Evolutionary conservation across 176 grass and related monocot species (phyloP).

Genomic region (Areca catechu): DNA sequence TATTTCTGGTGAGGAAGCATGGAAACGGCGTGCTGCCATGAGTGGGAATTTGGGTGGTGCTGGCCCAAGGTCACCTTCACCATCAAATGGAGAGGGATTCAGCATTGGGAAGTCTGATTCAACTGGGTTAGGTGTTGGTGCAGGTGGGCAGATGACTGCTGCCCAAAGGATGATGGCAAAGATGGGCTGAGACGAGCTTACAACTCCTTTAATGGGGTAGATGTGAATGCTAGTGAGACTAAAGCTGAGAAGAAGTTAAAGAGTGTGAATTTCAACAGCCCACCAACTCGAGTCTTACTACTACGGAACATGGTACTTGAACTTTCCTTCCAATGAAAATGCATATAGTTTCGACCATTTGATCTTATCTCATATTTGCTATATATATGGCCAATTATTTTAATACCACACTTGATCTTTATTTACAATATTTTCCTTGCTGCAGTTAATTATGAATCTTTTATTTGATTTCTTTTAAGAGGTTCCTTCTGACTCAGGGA

Average conservation of each 20-base stretch:
- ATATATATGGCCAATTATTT: too few relatives aligned
- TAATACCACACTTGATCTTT: too few relatives aligned
- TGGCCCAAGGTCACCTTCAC: constrained; percentile 24
- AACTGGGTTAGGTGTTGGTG: constrained; percentile 46
- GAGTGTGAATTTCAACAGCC: constrained; percentile 47
- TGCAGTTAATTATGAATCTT: too few relatives aligned
- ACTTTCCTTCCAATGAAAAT: neutral
- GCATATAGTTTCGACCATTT: neutral
- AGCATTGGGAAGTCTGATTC: constrained; percentile 45
- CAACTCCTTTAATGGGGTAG: too few relatives aligned
- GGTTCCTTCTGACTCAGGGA: too few relatives aligned
- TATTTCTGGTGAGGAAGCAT: constrained; percentile 92
- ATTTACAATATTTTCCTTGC: too few relatives aligned
- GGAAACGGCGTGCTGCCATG: constrained; percentile 79
- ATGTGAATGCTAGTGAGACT: constrained; percentile 61
- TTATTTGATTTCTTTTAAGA: too few relatives aligned
- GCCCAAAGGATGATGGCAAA: constrained; percentile 99
- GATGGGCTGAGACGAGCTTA: constrained; percentile 84
- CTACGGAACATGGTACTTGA: constrained; percentile 73
- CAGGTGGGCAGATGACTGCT: constrained; percentile 72
- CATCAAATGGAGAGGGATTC: constrained; percentile 40
- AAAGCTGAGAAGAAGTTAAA: constrained; percentile 62
- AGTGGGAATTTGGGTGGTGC: constrained; percentile 21
- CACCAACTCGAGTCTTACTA: constrained; percentile 67
- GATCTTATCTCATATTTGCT: neutral